Conservation (phyloP, 257 asterid species). For the Solanum neorickii region DNA sequence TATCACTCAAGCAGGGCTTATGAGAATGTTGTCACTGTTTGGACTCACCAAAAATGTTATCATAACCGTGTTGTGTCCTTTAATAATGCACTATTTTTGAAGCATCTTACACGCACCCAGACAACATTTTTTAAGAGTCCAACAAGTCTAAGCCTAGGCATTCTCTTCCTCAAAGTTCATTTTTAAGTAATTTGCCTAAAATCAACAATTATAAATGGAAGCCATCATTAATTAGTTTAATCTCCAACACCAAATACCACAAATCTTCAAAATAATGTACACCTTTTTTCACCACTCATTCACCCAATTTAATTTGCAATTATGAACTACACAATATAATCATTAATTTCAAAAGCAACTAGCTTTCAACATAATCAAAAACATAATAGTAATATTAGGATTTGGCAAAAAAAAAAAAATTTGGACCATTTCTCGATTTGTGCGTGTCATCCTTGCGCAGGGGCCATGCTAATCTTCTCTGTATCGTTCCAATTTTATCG, state of each 20-base stretch:
- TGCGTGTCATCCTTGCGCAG: slow-evolving; percentile 15
- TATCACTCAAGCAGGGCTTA: not conserved
- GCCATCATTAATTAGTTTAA: not conserved
- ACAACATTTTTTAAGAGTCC: not conserved
- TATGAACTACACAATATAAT: no score
- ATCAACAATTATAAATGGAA: not conserved
- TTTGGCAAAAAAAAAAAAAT: not conserved
- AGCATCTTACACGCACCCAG: not conserved
- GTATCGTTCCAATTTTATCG: slow-evolving; percentile 16
- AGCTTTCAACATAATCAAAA: not conserved
- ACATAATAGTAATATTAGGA: no score
- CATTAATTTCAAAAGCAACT: no score
- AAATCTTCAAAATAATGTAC: not conserved
- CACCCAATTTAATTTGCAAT: not conserved
- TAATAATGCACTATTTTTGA: not conserved
- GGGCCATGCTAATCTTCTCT: slow-evolving; percentile 19
- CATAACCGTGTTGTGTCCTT: not conserved
- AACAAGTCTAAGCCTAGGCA: not conserved
- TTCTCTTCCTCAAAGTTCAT: not conserved
- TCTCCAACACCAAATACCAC: not conserved
- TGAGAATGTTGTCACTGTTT: not conserved
- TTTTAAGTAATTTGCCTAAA: not conserved
- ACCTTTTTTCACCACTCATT: not conserved
- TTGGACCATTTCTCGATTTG: slow-evolving; percentile 19
- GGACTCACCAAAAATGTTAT: not conserved